Conservation (phyloP, 352 stramenopile species). For the Globisporangium irregulare region DNA sequence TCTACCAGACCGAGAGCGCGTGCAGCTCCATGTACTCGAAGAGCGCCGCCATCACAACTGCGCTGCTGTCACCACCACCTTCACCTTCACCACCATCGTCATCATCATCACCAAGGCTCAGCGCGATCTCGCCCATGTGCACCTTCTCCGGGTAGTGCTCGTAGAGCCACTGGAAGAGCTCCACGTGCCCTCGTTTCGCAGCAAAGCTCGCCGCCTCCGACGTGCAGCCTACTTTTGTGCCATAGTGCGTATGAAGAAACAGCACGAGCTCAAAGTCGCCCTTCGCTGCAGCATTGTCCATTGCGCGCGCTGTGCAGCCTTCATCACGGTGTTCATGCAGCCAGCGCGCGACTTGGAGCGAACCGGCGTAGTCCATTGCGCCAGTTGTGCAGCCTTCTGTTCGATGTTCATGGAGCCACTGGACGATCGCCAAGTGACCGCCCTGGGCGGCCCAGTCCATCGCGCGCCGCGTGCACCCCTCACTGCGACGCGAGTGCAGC, state of each 20-base stretch:
- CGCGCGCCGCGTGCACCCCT: constrained; percentile 1
- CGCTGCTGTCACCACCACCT: not conserved
- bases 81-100: not conserved
- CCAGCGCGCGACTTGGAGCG: constrained; percentile 4
- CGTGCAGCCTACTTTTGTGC: constrained; percentile 1
- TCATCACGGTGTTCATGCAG: constrained; percentile 5
- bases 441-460: constrained; percentile 3
- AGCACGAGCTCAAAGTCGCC: constrained; percentile 11
- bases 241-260: not conserved
- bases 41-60: not conserved
- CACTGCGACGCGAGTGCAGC: constrained; percentile 2
- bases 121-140: not conserved
- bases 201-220: not conserved
- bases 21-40: not conserved
- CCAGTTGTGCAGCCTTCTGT: constrained; percentile 1
- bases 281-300: not conserved
- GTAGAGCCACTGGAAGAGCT: constrained; percentile 10
- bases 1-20: not conserved
- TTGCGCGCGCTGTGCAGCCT: constrained; percentile 6
- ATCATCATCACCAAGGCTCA: not conserved
- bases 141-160: not conserved
- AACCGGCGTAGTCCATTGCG: constrained; percentile 3
- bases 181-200: not conserved
- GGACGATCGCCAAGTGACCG: not conserved
- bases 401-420: constrained; percentile 4